Evolutionary conservation across 805 yeast species (phyloP).

Genomic region (Torulaspora maleeae): DNA sequence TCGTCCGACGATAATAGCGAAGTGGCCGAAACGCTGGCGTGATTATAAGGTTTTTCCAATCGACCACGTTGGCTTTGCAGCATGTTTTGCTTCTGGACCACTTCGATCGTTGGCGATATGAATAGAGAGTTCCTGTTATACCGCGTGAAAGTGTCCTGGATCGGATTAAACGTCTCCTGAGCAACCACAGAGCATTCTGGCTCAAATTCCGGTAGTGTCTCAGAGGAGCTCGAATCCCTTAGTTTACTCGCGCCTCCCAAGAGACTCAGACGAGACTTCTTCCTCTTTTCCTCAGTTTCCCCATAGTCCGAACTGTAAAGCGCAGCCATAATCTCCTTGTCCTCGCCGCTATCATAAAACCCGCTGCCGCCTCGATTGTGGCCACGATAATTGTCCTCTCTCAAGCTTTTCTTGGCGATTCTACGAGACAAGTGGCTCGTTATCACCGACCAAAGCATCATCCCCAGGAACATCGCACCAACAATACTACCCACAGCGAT

Average conservation of each 20-base stretch:
- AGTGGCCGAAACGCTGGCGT: slow-evolving; percentile 13
- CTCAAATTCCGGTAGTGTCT: slow-evolving; percentile 8
- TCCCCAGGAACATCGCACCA: slow-evolving; percentile 51
- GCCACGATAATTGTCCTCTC: slow-evolving; percentile 15
- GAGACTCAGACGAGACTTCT: slow-evolving; percentile 4
- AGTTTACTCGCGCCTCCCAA: slow-evolving; percentile 6
- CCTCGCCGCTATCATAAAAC: slow-evolving; percentile 17
- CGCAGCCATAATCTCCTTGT: slow-evolving; percentile 11
- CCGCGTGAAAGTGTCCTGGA: slow-evolving; percentile 19
- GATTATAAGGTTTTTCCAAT: slow-evolving; percentile 19
- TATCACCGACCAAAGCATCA: slow-evolving; percentile 50
- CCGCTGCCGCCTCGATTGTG: slow-evolving; percentile 12
- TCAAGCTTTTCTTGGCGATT: slow-evolving; percentile 43
- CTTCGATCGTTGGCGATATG: slow-evolving; percentile 77
- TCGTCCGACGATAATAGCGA: slow-evolving; percentile 15
- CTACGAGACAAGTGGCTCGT: slow-evolving; percentile 47
- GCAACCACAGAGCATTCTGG: slow-evolving; percentile 2
- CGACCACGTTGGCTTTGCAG: slow-evolving; percentile 16
- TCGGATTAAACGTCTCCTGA: slow-evolving; percentile 16
- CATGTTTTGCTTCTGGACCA: slow-evolving; percentile 45
- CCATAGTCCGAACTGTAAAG: slow-evolving; percentile 8
- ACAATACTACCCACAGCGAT: slow-evolving; percentile 72
- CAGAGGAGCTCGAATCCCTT: slow-evolving; percentile 10
- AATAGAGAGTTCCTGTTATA: slow-evolving; percentile 45
- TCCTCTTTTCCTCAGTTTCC: slow-evolving; percentile 2